phyloP scores from a whole-genome alignment of 768 basidiomycete species.

The Kwoniella mangroviensis region DNA sequence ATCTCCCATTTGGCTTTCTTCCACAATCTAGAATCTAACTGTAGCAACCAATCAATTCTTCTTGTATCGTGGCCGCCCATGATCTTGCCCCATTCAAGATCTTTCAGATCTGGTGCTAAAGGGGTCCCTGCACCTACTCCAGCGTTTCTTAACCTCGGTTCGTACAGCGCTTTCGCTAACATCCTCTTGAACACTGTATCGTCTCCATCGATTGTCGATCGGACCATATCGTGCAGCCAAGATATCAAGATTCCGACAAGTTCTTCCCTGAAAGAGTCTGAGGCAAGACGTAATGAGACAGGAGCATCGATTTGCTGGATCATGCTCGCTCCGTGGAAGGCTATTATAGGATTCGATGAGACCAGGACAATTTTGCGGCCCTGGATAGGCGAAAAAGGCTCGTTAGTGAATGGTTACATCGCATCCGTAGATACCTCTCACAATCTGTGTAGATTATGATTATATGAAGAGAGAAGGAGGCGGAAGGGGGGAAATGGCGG shows the following conservation, averaged over 20 bases:
- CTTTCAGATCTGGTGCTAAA: conserved; percentile 34
- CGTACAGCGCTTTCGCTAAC: conserved; percentile 36
- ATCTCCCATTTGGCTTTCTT: conserved; percentile 51
- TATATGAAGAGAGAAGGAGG: no score
- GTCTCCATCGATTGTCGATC: conserved; percentile 43
- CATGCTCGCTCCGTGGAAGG: conserved; percentile 77
- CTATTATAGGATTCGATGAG: conserved; percentile 62
- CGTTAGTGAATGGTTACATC: no score
- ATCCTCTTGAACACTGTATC: conserved; percentile 42
- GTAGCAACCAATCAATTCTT: conserved; percentile 49
- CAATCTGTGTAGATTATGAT: no score
- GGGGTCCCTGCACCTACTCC: conserved; percentile 27
- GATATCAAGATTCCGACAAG: conserved; percentile 75
- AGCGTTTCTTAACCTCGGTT: conserved; percentile 20
- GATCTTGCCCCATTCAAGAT: conserved; percentile 29
- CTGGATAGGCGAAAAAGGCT: conserved; percentile 17
- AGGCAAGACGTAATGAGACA: conserved; percentile 82
- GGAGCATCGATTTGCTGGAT: conserved; percentile 88
- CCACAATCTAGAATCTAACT: conserved; percentile 55
- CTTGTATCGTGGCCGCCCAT: conserved; percentile 21
- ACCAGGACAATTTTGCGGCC: conserved; percentile 86
- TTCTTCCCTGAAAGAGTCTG: conserved; percentile 88
- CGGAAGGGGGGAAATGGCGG: no score
- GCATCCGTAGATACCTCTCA: no score
- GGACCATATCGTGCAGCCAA: conserved; percentile 49